A percentile compares a stretch with the other conserved stretches of the same genome.
Evolutionary conservation across 1,139 yeast species (phyloP).

Genomic region (Citeromyces hawaiiensis): DNA sequence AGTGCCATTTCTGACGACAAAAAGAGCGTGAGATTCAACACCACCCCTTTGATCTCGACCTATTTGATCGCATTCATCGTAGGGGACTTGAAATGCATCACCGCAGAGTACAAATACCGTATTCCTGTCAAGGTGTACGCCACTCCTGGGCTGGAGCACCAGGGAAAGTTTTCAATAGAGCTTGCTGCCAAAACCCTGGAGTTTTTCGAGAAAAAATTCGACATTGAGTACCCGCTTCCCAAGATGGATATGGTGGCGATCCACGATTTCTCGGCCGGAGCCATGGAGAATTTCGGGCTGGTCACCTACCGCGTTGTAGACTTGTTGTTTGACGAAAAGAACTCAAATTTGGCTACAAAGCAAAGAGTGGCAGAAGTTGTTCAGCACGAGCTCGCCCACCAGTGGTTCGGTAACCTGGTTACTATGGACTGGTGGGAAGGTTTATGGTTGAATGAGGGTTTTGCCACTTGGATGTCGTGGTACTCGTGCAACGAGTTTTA

Average conservation of each 20-base stretch:
- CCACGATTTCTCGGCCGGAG: conserved; percentile 46
- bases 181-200: conserved; percentile 39
- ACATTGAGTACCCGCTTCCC: conserved; percentile 44
- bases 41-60: conserved; percentile 42
- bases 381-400: conserved; percentile 50
- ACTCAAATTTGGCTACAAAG: conserved; percentile 28
- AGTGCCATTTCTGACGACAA: conserved; percentile 32
- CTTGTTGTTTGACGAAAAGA: conserved; percentile 31
- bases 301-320: conserved; percentile 45
- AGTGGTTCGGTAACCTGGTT: conserved; percentile 52
- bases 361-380: conserved; percentile 47
- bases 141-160: conserved; percentile 36
- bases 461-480: conserved; percentile 49
- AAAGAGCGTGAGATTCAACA: conserved; percentile 25
- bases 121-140: conserved; percentile 44
- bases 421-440: conserved; percentile 60
- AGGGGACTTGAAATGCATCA: conserved; percentile 43
- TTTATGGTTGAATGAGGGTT: conserved; percentile 50
- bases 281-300: conserved; percentile 53
- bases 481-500: conserved; percentile 34
- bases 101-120: conserved; percentile 21
- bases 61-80: conserved; percentile 46
- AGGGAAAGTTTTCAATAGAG: conserved; percentile 35
- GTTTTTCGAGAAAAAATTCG: conserved; percentile 36
- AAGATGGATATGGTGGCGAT: conserved; percentile 46